Percentiles rank a stretch among this genome's conserved stretches.
These are phyloP conservation scores for Syzygium aqueum DNA, from an alignment of 345 rosid genomes.

Conservation along the genomic window DNA sequence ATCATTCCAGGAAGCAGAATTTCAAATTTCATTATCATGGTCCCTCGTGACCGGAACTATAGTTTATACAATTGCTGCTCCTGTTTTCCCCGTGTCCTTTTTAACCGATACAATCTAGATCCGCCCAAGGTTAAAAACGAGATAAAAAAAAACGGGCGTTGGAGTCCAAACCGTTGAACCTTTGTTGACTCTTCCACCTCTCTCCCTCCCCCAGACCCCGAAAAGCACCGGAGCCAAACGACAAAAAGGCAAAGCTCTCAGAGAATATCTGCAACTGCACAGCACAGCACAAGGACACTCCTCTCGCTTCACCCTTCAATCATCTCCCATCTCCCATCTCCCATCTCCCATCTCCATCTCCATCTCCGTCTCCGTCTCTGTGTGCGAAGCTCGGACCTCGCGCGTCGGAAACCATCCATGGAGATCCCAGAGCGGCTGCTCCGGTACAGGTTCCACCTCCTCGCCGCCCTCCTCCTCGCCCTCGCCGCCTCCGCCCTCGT, in stretches of 20 bases:
- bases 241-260: neutral
- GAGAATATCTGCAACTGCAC: slow-evolving; percentile 22
- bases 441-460: slow-evolving; percentile 49
- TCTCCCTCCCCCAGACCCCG: neutral
- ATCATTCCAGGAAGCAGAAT: neutral
- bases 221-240: neutral
- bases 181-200: neutral
- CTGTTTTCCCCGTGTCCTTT: neutral
- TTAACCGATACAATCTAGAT: neutral
- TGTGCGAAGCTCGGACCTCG: neutral
- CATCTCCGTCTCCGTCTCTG: neutral
- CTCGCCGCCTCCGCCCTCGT: slow-evolving; percentile 18
- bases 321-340: neutral
- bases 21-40: neutral
- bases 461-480: slow-evolving; percentile 19
- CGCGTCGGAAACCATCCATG: slow-evolving; percentile 17
- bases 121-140: neutral
- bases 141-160: neutral
- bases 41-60: neutral
- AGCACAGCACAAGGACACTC: neutral
- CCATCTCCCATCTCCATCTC: neutral
- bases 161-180: neutral
- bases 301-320: neutral
- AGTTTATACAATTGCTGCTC: neutral
- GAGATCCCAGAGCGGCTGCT: slow-evolving; percentile 54